Evolutionary conservation across 768 basidiomycete genomes (phyloP), one percentile per base, ranked within the genome.

Genomic region (Favolaschia claudopus): DNA sequence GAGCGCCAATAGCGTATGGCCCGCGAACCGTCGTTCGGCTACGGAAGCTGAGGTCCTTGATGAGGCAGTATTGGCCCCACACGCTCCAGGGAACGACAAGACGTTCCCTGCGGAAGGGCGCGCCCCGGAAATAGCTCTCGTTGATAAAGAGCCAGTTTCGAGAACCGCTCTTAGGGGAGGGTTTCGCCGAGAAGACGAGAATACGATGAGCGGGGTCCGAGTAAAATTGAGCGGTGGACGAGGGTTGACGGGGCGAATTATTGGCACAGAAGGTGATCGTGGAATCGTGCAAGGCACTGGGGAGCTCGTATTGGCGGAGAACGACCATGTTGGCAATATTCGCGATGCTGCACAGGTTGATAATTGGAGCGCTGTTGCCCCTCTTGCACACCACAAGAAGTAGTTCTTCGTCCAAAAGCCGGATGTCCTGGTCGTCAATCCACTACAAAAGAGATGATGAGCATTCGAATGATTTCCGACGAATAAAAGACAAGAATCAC

Each of bases 261-360:
- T 88, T 86, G 1, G 77, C 77, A 44, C 76, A 75, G 60, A 87
- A 82, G 31, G 76, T 78, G 62, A 87, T 72, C 27, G 70, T 70
- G 14, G 78, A 80, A 34, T 74, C 73, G 42, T 62, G 72, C 86
- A 85, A 89, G 27, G 75, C 73, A 34, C 76, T 77, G 1, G 87
- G 84, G 22, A 89, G 78, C 63, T 87, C 84, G 67, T 85, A 86
- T 52, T 83, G 81, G 55, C 82, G 81, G 53, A 79, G 75, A 29
- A 79, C 68, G 24, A 70, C 69, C 54, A 81, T 73, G 27, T 77
- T 75, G 17, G 70, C 69, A 44, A 84, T 72, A 53, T 82, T 74
- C 22, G 72, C 70, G 60, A 85, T 76, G 64, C 81, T 79, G 70
- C 83, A 84, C 36, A 84, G 71, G 51, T 76, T 74, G 34, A 85